Evolutionary conservation across 352 stramenopile species (phyloP).

Genomic region (Phytophthora meadii): DNA sequence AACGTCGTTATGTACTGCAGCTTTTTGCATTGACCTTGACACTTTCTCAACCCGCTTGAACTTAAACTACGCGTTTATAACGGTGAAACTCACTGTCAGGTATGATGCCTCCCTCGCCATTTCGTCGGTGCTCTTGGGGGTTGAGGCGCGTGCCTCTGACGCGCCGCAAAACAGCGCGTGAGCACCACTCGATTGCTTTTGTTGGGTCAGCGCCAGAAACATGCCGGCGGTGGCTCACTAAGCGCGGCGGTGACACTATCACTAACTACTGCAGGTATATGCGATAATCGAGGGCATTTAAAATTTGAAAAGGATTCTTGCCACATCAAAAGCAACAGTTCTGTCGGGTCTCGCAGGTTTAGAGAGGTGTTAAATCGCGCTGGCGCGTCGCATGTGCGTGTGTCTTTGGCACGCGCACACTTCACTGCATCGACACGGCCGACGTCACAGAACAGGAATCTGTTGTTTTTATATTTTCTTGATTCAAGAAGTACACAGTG

Average conservation of each 20-base stretch:
- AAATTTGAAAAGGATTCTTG: too few relatives aligned
- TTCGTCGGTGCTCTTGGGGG: constrained; percentile 7
- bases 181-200: constrained; percentile 7
- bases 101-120: background rate
- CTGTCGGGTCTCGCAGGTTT: too few relatives aligned
- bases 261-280: background rate
- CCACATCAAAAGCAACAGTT: too few relatives aligned
- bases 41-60: constrained; percentile 12
- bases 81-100: constrained; percentile 8
- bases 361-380: constrained; percentile 16
- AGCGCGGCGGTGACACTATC: background rate
- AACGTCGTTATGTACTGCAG: background rate
- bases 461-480: too few relatives aligned
- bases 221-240: constrained; percentile 10
- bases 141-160: constrained; percentile 20
- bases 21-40: too few relatives aligned
- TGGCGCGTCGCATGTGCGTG: constrained; percentile 19
- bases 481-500: too few relatives aligned
- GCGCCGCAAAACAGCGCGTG: constrained; percentile 1
- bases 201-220: constrained; percentile 16
- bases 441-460: constrained; percentile 8
- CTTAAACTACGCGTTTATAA: constrained; percentile 6
- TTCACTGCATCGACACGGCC: constrained; percentile 8
- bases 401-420: constrained; percentile 11
- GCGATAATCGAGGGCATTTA: too few relatives aligned